Percentiles rank a stretch among this genome's conserved stretches.
These are phyloP conservation scores for Populus hybrid DNA, from an alignment of 441 rosid genomes.

Conservation along the genomic window DNA sequence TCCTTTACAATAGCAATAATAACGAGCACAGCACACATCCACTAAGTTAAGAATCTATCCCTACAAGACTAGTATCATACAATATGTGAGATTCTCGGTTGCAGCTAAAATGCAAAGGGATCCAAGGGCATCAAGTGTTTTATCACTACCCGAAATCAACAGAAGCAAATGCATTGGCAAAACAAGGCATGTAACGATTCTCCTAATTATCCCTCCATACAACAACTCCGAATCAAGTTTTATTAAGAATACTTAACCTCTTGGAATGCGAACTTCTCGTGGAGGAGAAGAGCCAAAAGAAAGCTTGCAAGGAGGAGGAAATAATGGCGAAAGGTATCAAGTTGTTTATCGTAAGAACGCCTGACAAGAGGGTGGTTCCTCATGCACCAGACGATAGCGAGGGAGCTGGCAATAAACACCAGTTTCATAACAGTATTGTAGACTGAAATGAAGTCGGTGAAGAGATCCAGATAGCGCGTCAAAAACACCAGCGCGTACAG, in stretches of 20 bases:
- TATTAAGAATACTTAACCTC: slow-evolving; percentile 49
- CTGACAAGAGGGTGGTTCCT: slow-evolving; percentile 61
- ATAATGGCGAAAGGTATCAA: slow-evolving; percentile 84
- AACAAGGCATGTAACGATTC: background rate
- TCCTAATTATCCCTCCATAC: background rate
- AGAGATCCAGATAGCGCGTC: slow-evolving; percentile 80
- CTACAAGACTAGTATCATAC: background rate
- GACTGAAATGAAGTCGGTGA: slow-evolving; percentile 68
- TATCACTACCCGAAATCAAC: background rate
- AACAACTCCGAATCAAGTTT: background rate
- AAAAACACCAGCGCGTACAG: slow-evolving; percentile 78
- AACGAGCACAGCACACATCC: background rate
- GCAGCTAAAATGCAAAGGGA: background rate
- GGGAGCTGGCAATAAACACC: slow-evolving; percentile 77
- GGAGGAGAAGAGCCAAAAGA: slow-evolving; percentile 52
- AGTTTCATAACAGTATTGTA: slow-evolving; percentile 87
- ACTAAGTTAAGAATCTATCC: background rate
- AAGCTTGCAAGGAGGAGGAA: slow-evolving; percentile 55
- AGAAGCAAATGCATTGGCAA: background rate
- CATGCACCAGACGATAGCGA: slow-evolving; percentile 92
- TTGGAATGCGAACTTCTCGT: slow-evolving; percentile 69
- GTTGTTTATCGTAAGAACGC: slow-evolving; percentile 76
- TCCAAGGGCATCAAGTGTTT: background rate
- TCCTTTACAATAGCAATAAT: background rate
- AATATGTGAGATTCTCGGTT: background rate